Evolutionary conservation across 208 protist species (phyloP).

Genomic region (Cochliopodium minus): DNA sequence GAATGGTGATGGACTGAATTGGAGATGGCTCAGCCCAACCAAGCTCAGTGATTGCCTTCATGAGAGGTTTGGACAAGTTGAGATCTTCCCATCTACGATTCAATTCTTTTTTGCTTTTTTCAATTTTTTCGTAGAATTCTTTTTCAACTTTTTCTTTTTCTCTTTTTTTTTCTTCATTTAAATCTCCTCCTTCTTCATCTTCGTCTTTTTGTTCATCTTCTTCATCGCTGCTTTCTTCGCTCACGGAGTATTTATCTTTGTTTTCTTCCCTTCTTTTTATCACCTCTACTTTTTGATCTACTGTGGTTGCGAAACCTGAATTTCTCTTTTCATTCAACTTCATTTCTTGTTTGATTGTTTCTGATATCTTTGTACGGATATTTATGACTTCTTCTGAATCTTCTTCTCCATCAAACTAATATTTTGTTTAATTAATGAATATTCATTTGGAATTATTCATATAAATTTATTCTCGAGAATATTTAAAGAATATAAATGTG

Average conservation of each 20-base stretch:
- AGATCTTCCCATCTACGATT: background rate
- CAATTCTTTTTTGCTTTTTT: background rate
- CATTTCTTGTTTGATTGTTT: no score
- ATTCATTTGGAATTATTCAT: no score
- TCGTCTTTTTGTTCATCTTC: background rate
- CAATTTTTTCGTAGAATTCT: background rate
- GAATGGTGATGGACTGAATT: constrained; percentile 6
- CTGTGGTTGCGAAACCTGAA: no score
- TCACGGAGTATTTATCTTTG: background rate
- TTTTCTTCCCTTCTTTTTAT: background rate
- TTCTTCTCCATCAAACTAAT: no score
- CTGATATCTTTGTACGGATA: no score
- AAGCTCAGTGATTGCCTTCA: constrained; percentile 45
- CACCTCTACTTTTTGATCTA: no score
- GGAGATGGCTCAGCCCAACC: constrained; percentile 8
- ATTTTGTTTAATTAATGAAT: no score
- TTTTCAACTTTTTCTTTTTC: background rate
- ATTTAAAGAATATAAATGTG: no score
- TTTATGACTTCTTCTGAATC: no score
- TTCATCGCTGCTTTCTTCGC: background rate
- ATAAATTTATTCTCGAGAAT: no score
- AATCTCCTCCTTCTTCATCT: background rate
- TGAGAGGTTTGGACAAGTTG: background rate
- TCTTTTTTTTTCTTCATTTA: background rate
- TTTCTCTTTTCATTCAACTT: no score